A percentile compares a stretch with the other conserved stretches of the same genome.
Conservation (phyloP, 352 stramenopile species). For the Pythium myriotylum region DNA sequence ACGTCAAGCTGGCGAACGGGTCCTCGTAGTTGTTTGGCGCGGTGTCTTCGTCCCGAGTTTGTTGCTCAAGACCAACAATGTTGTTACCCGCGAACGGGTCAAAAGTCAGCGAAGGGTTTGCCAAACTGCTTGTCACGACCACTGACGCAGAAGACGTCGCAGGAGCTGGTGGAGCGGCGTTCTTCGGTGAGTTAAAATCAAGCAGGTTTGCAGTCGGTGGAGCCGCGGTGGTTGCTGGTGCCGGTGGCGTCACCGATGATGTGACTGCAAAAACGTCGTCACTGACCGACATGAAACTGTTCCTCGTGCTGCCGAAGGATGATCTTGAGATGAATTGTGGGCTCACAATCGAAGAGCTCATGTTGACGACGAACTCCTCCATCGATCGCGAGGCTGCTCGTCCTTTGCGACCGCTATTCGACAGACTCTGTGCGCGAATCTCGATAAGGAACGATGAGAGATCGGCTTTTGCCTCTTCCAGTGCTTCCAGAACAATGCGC, state of each 20-base stretch:
- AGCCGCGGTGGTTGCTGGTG: neutral
- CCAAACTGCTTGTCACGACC: conserved; percentile 5
- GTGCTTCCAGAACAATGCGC: conserved; percentile 60
- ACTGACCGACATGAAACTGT: conserved; percentile 29
- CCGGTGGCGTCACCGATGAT: conserved; percentile 4
- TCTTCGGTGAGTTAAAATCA: conserved; percentile 9
- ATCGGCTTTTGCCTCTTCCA: conserved; percentile 78
- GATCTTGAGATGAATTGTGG: neutral
- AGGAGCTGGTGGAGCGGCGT: neutral
- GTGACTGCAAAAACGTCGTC: conserved; percentile 14
- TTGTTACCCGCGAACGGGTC: conserved; percentile 74
- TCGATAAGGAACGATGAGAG: conserved; percentile 58
- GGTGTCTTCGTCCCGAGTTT: conserved; percentile 31
- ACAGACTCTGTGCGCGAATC: conserved; percentile 60
- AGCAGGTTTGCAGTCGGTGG: conserved; percentile 11
- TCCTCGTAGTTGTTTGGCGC: conserved; percentile 35
- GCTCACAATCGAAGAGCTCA: conserved; percentile 54
- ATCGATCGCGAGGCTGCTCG: conserved; percentile 63
- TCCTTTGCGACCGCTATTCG: conserved; percentile 37
- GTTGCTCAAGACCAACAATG: conserved; percentile 54
- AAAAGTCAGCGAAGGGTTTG: conserved; percentile 27
- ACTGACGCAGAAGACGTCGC: neutral
- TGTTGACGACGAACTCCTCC: conserved; percentile 62
- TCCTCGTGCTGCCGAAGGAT: conserved; percentile 7
- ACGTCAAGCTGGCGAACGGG: conserved; percentile 60